Evolutionary conservation across 352 stramenopile species (phyloP).

Genomic region (Peronospora belbahrii): DNA sequence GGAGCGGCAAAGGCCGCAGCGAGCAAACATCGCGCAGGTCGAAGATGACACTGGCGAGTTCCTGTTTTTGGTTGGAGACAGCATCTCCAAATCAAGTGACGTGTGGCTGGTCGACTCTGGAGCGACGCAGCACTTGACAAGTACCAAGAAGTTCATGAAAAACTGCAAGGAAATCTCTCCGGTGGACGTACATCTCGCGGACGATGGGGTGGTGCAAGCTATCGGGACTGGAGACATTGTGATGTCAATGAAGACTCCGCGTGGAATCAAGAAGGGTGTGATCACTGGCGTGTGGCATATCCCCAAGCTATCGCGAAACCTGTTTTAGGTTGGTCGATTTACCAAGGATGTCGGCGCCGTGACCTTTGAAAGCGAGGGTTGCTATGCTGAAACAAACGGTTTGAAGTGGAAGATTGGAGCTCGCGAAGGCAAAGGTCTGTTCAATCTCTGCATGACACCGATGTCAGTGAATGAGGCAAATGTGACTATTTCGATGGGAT

Average conservation of each 20-base stretch:
- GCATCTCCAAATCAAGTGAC: background rate
- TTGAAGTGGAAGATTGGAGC: background rate
- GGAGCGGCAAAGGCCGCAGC: background rate
- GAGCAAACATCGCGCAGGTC: background rate
- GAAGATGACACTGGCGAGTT: background rate
- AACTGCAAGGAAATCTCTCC: background rate
- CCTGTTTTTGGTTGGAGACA: background rate
- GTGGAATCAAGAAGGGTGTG: background rate
- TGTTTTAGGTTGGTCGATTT: background rate
- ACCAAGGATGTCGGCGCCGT: background rate
- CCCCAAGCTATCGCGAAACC: background rate
- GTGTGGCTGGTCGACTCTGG: constrained; percentile 10
- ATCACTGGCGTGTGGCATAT: background rate
- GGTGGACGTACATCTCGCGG: background rate
- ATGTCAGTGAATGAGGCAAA: background rate
- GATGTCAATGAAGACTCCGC: background rate
- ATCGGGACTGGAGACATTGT: background rate
- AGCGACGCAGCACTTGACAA: constrained; percentile 9
- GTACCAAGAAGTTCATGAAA: background rate
- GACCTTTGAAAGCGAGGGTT: background rate
- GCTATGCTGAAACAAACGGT: background rate
- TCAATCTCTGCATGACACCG: background rate
- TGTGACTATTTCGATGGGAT: background rate
- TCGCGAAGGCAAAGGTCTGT: background rate
- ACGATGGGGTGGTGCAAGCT: background rate